Conservation (phyloP, 129 eudicot species). For the Logfia minima region DNA sequence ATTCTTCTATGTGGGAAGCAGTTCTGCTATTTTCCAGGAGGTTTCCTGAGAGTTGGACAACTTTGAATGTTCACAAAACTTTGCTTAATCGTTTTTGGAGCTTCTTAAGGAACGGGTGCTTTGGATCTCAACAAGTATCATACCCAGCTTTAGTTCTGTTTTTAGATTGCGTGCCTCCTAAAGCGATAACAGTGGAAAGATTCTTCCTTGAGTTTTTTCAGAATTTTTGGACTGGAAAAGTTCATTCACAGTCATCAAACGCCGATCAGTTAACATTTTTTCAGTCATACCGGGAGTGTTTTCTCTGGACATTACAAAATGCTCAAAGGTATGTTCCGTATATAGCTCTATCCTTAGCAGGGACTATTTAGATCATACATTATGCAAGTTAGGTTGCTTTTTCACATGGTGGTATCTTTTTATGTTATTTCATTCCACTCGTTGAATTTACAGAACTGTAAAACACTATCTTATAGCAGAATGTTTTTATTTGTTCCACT, state of each 20-base stretch:
- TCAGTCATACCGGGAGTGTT: conserved; percentile 66
- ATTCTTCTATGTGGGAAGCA: conserved; percentile 90
- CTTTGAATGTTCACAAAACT: conserved; percentile 57
- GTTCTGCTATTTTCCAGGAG: conserved; percentile 52
- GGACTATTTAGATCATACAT: not conserved
- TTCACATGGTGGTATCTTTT: conserved; percentile 11
- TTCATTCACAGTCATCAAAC: conserved; percentile 41
- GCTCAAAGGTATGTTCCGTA: conserved; percentile 56
- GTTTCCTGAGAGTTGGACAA: conserved; percentile 76
- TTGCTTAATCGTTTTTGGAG: conserved; percentile 58
- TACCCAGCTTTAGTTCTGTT: conserved; percentile 74
- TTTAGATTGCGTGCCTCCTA: conserved; percentile 66
- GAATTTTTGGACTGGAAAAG: conserved; percentile 86
- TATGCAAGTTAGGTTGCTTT: not conserved
- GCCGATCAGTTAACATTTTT: conserved; percentile 61
- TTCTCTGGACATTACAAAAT: conserved; percentile 62
- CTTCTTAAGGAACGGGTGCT: conserved; percentile 82
- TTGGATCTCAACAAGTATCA: conserved; percentile 91
- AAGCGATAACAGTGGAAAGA: conserved; percentile 43
- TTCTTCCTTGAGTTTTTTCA: conserved; percentile 69
- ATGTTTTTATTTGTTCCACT: not conserved
- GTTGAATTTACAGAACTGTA: conserved; percentile 7
- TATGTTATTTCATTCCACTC: not conserved
- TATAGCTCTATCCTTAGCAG: not conserved
- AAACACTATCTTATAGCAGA: not conserved